Base-by-base conservation (phyloP, 495 filamentous ascomycete species). In the Melanomma pulvis-pyrius region DNA sequence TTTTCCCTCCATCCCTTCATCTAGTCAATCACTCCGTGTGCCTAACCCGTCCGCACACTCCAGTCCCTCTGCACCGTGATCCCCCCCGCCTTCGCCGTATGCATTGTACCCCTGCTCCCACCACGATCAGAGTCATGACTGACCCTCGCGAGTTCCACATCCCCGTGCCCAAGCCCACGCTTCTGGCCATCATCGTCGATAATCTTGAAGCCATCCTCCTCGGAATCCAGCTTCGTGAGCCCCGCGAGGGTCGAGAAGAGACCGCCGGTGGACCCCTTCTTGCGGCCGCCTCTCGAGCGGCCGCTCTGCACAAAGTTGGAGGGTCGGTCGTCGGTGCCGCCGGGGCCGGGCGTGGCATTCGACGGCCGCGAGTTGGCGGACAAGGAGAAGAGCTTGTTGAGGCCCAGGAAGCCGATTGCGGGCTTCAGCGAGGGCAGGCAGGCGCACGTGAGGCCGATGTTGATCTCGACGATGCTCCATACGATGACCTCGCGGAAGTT, bases 401-500 rank as follows among this genome's bases (percentile, higher is more conserved):
- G 39, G 25, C 61, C 61, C 0, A 66, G 28, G 19, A 52, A 47
- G 1, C 26, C 12, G 17, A 66, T 3, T 1, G 30, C 21, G 0
- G 63, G 63, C 34, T 53, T 59, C 3, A 66, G 47, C 12, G 26
- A 44, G 1, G 63, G 63, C 1, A 66, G 56, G 29, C 63, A 66
- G 15, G 56, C 63, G 57, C 55, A 59, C 3, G 26, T 50, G 12
- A 66, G 28, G 1, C 63, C 63, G 46, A 66, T 25, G 30, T 66
- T 66, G 46, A 66, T 28, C 49, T 66, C 63, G 46, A 66, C 56
- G 1, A 52, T 21, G 15, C 25, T 32, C 61, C 61, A 65, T 11
- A 65, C n/a, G 51, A 57, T 49, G 36, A 65, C 49, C 1, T 65
- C 61, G 25, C 41, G 29, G 56, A 60, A 66, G 56, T 59, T 66